These are phyloP conservation scores for Phytopythium kandeliae DNA, from an alignment of 352 stramenopile genomes.

Conservation along the genomic window DNA sequence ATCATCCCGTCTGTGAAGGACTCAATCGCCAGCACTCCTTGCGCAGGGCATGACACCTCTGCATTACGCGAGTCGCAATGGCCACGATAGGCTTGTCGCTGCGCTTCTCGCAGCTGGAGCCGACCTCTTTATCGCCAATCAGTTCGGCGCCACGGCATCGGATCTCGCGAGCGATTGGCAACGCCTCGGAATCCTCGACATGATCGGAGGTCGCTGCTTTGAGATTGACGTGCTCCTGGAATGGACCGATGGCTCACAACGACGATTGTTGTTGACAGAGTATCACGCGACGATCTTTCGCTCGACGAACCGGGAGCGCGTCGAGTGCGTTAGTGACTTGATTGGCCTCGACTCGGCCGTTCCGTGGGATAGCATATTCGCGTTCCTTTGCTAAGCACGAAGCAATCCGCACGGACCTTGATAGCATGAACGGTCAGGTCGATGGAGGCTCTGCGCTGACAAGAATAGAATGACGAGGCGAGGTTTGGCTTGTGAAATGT, in stretches of 20 bases:
- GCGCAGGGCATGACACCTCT: conserved; percentile 41
- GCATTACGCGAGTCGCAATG: conserved; percentile 52
- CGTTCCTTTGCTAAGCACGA: conserved; percentile 1
- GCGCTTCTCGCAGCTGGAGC: conserved; percentile 24
- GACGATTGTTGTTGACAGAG: background rate
- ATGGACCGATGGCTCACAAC: background rate
- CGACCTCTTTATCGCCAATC: conserved; percentile 38
- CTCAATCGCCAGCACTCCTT: background rate
- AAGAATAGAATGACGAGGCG: background rate
- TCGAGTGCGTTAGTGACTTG: conserved; percentile 10
- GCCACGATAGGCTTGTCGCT: conserved; percentile 39
- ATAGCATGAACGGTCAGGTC: no score
- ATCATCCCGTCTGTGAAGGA: no score
- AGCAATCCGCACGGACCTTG: no score
- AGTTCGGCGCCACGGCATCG: conserved; percentile 37
- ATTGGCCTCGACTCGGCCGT: background rate
- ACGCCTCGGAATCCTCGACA: conserved; percentile 37
- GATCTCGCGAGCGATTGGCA: conserved; percentile 61
- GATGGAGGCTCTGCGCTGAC: background rate
- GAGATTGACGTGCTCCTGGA: background rate
- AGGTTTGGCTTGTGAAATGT: no score
- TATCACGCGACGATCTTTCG: conserved; percentile 13
- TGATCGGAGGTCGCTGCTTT: conserved; percentile 29
- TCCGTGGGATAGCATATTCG: conserved; percentile 1
- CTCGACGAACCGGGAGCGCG: conserved; percentile 16